Evolutionary conservation across 2,329 filamentous ascomycete species (phyloP).

Genomic region (Sporothrix humicola): DNA sequence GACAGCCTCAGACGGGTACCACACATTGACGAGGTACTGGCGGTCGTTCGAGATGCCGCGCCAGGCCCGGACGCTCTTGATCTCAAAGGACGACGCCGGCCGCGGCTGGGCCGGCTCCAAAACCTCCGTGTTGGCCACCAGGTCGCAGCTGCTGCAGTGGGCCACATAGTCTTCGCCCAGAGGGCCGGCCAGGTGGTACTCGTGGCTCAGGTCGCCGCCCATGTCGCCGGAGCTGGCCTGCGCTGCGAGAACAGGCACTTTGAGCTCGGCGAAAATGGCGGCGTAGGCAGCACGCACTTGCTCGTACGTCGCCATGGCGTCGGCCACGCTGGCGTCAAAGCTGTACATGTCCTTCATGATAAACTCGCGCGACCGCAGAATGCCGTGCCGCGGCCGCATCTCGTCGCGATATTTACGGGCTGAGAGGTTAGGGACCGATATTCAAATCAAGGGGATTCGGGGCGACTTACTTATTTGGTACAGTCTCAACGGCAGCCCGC

Average conservation of each 20-base stretch:
- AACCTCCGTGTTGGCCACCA: conserved; percentile 88
- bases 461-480: conserved; percentile 81
- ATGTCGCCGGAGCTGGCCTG: conserved; percentile 95
- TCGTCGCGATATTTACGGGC: conserved; percentile 96
- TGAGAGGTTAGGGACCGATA: conserved; percentile 43
- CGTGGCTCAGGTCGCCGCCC: conserved; percentile 90
- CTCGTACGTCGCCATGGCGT: conserved; percentile 81
- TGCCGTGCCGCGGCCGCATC: conserved; percentile 81
- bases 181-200: conserved; percentile 82
- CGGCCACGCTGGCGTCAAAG: conserved; percentile 72
- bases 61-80: conserved; percentile 53
- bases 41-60: conserved; percentile 69
- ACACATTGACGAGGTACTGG: conserved; percentile 69
- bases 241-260: conserved; percentile 81
- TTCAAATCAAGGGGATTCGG: background rate
- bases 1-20: conserved; percentile 57
- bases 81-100: background rate
- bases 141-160: conserved; percentile 73
- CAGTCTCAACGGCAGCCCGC: conserved; percentile 80
- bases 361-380: conserved; percentile 89
- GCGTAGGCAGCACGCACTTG: conserved; percentile 75
- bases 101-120: conserved; percentile 48
- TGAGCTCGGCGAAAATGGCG: conserved; percentile 79
- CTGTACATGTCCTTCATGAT: conserved; percentile 99
- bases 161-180: conserved; percentile 87